Evolutionary conservation across 345 rosid species (phyloP).

Genomic region (Eucalyptus lansdowneana): DNA sequence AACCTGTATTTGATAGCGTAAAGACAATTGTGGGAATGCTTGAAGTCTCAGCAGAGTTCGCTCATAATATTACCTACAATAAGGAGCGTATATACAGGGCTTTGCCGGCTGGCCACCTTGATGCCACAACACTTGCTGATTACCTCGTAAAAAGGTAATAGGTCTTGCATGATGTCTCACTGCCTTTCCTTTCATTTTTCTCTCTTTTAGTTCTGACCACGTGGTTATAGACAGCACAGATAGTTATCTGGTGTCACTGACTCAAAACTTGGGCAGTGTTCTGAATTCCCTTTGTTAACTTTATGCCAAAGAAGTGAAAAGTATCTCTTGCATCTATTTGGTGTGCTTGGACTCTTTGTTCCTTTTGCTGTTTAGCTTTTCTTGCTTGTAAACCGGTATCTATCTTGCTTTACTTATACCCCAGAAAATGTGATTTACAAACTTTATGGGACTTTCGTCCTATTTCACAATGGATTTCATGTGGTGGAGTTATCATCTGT

Average conservation of each 20-base stretch:
- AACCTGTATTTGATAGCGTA: conserved; percentile 83
- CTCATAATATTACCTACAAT: conserved; percentile 74
- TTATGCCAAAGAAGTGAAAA: background rate
- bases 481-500: background rate
- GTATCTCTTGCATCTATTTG: background rate
- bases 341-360: background rate
- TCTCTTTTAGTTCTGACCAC: background rate
- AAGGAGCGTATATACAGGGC: conserved; percentile 48
- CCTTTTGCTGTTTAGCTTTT: background rate
- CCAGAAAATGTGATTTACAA: background rate
- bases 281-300: background rate
- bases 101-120: conserved; percentile 87
- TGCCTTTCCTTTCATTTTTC: background rate
- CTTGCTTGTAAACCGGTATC: background rate
- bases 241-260: background rate
- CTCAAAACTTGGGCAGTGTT: background rate
- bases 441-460: background rate
- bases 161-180: background rate
- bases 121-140: conserved; percentile 95
- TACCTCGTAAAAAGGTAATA: conserved; percentile 90
- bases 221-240: background rate
- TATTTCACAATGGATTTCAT: background rate
- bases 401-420: background rate
- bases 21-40: conserved; percentile 83
- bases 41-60: conserved; percentile 88